Base-by-base conservation (phyloP, 768 basidiomycete genomes). In the Pleurotus pulmonarius region DNA sequence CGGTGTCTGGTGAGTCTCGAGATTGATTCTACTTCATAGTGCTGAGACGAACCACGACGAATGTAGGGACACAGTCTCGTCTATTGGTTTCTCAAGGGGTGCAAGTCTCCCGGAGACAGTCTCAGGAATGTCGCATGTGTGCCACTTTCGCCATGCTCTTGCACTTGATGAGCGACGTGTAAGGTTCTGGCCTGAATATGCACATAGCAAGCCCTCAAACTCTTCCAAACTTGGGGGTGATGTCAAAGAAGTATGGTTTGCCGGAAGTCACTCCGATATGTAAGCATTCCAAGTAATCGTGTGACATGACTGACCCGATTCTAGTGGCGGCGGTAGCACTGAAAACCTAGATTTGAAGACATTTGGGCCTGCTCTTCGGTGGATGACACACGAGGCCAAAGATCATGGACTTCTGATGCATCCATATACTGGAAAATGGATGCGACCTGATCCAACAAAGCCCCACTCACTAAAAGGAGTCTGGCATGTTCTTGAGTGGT, bases 121-220 rank as follows among this genome's bases (percentile, higher is more conserved):
- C 39, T 53, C 60, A 0, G 45, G 44, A 37, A 63, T 63, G 62
- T 57, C 58, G 34, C 70, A 77, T 52, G 65, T 79, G 5, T 75
- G 73, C 43, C 67, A 66, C 43, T 78, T 80, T 55, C 71, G 77
- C 5, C 78, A 80, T 61, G 78, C 76, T 1, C 63, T 80, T 1
- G 78, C 79, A 0, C 63, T 79, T 24, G 78, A 80, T 56, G 79
- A 80, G 46, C 65, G 71, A 22, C 70, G 79, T 4, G 76, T 78
- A 46, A 80, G 77, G 49, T 80, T 78, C 57, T 57, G 75, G 3
- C 78, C 78, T 0, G 26, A 26, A 26, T 4, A 20, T 20, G 20
- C 20, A 20, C 20, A 20, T 20, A 20, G 20, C 20, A 1, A 20
- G 20, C 20, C 20, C 20, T 20, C 20, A 20, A 20, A 20, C 20